phyloP scores from a whole-genome alignment of 768 basidiomycete genomes.

The Omphalotus guepiniiformis region DNA sequence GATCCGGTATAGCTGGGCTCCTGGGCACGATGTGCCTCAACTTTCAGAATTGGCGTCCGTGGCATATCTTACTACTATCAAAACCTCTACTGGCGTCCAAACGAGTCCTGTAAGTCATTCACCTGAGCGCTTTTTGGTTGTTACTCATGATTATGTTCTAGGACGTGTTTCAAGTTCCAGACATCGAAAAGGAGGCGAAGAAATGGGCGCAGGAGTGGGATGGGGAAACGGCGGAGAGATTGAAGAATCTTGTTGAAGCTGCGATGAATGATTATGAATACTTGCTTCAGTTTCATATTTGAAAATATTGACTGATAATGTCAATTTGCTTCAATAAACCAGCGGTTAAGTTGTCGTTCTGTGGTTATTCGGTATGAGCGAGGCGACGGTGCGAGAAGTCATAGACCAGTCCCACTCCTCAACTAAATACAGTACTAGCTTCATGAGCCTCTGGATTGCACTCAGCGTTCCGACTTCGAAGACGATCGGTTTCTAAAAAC shows the following conservation, averaged over 20 bases:
- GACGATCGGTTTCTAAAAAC: too few relatives aligned
- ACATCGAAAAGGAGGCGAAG: conserved; percentile 2
- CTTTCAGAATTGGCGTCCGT: neutral
- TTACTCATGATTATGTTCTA: neutral
- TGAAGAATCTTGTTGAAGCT: neutral
- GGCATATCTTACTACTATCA: neutral
- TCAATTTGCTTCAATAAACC: too few relatives aligned
- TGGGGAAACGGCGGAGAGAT: neutral
- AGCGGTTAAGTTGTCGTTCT: too few relatives aligned
- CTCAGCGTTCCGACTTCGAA: too few relatives aligned
- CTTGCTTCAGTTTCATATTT: too few relatives aligned
- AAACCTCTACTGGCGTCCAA: conserved; percentile 1
- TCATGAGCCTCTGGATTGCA: too few relatives aligned
- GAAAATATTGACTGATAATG: too few relatives aligned
- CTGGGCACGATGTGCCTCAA: neutral
- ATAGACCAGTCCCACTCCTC: too few relatives aligned
- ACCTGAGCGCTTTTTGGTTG: too few relatives aligned
- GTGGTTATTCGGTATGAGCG: too few relatives aligned
- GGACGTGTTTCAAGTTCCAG: neutral
- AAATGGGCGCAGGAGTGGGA: conserved; percentile 6
- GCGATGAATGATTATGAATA: conserved; percentile 6
- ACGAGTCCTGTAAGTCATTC: conserved; percentile 2
- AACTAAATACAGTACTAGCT: too few relatives aligned
- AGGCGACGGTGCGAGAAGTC: too few relatives aligned
- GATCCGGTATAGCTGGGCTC: conserved; percentile 4